Conservation (phyloP, 169 alveolate species). For the Cryptosporidium tyzzeri region DNA sequence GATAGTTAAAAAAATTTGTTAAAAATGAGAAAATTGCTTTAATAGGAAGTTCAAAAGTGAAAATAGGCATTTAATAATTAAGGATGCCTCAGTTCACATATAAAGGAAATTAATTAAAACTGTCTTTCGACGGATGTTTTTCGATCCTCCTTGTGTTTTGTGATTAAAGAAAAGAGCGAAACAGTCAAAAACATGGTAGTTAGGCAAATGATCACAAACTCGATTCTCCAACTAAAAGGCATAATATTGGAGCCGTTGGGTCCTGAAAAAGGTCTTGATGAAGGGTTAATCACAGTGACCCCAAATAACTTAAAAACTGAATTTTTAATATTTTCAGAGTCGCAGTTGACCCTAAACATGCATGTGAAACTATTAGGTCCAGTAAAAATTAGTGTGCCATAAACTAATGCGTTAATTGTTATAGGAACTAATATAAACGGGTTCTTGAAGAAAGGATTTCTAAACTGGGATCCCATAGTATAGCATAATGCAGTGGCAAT, state of each 20-base stretch:
- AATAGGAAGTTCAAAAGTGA: neutral
- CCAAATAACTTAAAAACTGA: constrained; percentile 84
- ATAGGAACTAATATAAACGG: constrained; percentile 25
- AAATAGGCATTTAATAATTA: neutral
- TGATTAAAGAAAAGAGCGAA: constrained; percentile 29
- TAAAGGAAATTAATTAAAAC: neutral
- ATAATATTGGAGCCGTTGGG: constrained; percentile 85
- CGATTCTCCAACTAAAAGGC: constrained; percentile 71
- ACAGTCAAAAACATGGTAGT: neutral
- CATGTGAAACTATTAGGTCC: constrained; percentile 89
- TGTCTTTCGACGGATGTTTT: constrained; percentile 26
- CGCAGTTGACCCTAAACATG: constrained; percentile 90
- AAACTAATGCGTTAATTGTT: constrained; percentile 1
- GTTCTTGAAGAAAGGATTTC: constrained; percentile 57
- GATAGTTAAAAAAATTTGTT: neutral
- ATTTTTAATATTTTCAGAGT: constrained; percentile 83
- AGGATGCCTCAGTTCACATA: neutral
- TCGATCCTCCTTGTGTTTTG: constrained; percentile 51
- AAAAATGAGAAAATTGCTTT: neutral
- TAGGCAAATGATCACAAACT: constrained; percentile 9
- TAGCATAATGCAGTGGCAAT: constrained; percentile 42
- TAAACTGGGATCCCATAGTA: constrained; percentile 76
- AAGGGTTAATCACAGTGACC: constrained; percentile 84
- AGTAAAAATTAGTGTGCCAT: constrained; percentile 78
- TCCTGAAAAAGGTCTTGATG: constrained; percentile 88